A percentile compares a stretch with the other conserved stretches of the same genome.
Evolutionary conservation across 352 stramenopile genomes (phyloP).

Genomic region (Phytophthora agathidicida): DNA sequence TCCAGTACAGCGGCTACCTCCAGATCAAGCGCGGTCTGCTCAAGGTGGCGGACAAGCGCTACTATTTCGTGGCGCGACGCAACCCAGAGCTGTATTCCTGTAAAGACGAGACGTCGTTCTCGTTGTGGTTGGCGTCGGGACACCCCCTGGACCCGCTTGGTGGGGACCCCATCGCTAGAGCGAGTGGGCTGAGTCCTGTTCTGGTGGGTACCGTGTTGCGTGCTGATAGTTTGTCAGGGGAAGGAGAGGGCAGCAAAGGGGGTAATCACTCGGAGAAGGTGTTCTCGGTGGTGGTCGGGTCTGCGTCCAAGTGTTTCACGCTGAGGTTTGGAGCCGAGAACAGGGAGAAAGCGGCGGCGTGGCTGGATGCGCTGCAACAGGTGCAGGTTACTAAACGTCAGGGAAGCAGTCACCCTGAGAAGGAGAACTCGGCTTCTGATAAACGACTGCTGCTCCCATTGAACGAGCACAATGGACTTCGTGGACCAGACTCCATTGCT

Average conservation of each 20-base stretch:
- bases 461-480: conserved; percentile 36
- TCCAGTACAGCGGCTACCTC: conserved; percentile 54
- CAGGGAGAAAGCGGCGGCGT: conserved; percentile 45
- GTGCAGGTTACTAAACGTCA: conserved; percentile 54
- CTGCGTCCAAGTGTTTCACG: conserved; percentile 50
- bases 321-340: conserved; percentile 51
- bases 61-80: conserved; percentile 57
- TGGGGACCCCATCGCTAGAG: conserved; percentile 23
- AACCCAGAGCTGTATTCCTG: conserved; percentile 59
- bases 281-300: conserved; percentile 54
- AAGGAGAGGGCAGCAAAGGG: conserved; percentile 31
- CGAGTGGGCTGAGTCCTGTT: conserved; percentile 39
- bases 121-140: conserved; percentile 58
- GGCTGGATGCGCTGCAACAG: conserved; percentile 62
- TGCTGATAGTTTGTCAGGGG: conserved; percentile 38
- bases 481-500: conserved; percentile 5
- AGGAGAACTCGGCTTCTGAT: conserved; percentile 20
- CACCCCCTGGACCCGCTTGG: conserved; percentile 39
- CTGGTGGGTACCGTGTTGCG: conserved; percentile 61
- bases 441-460: conserved; percentile 34
- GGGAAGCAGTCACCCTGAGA: conserved; percentile 1
- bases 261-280: conserved; percentile 42
- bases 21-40: conserved; percentile 55
- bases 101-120: conserved; percentile 72
- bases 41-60: conserved; percentile 69